These are phyloP conservation scores for Gloeophyllum trabeum DNA, from an alignment of 768 basidiomycete species.

Conservation along the genomic window DNA sequence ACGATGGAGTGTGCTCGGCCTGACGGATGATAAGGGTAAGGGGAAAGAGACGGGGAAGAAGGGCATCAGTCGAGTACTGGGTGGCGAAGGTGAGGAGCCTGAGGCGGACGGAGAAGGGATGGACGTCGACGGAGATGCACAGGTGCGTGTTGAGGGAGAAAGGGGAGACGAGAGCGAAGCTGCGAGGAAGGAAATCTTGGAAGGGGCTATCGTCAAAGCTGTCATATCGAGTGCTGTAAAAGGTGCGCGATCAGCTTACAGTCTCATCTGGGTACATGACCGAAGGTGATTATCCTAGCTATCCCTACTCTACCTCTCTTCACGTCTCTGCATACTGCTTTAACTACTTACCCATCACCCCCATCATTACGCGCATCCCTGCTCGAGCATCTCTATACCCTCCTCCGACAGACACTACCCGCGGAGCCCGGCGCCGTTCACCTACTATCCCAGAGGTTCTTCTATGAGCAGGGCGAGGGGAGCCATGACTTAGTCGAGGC, in stretches of 20 bases:
- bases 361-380: constrained; percentile 25
- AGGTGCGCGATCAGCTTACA: constrained; percentile 31
- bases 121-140: constrained; percentile 12
- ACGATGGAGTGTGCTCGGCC: constrained; percentile 74
- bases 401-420: constrained; percentile 25
- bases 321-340: constrained; percentile 26
- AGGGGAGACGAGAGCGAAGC: constrained; percentile 37
- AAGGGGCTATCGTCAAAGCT: constrained; percentile 69
- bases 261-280: constrained; percentile 1
- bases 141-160: too few relatives aligned
- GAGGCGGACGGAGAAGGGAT: constrained; percentile 13
- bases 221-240: constrained; percentile 67
- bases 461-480: too few relatives aligned
- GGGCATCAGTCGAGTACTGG: too few relatives aligned
- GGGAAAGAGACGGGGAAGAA: constrained; percentile 16
- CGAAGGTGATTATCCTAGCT: constrained; percentile 15
- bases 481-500: constrained; percentile 46
- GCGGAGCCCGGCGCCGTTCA: constrained; percentile 24
- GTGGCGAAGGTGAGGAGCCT: too few relatives aligned
- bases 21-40: constrained; percentile 24
- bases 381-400: constrained; percentile 31
- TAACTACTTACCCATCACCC: constrained; percentile 31
- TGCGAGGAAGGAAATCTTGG: constrained; percentile 58
- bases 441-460: too few relatives aligned
- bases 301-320: constrained; percentile 30